These are phyloP conservation scores for Jamesozyma lodderae DNA, from an alignment of 805 yeast genomes.

Conservation along the genomic window DNA sequence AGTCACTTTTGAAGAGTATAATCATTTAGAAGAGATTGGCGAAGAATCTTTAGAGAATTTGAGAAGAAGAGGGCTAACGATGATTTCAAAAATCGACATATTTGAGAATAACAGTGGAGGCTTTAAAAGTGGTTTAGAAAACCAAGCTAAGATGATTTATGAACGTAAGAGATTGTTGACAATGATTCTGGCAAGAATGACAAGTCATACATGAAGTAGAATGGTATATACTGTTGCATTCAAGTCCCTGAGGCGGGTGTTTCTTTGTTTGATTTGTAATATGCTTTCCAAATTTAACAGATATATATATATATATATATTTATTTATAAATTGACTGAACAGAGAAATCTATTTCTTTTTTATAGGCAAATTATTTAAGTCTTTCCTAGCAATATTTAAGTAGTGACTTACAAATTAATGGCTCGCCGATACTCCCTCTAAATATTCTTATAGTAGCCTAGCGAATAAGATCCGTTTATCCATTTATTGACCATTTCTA, in stretches of 20 bases:
- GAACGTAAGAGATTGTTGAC: constrained; percentile 17
- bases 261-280: no score
- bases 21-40: constrained; percentile 11
- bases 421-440: no score
- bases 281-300: no score
- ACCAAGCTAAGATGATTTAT: constrained; percentile 7
- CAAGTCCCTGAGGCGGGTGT: no score
- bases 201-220: constrained; percentile 3
- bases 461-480: constrained; percentile 37
- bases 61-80: constrained; percentile 13
- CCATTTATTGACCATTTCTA: constrained; percentile 71
- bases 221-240: no score
- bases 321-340: no score
- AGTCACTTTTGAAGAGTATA: constrained; percentile 23
- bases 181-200: constrained; percentile 15
- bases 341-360: no score
- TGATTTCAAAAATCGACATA: constrained; percentile 10
- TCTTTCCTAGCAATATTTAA: no score
- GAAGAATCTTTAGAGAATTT: constrained; percentile 13
- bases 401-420: no score
- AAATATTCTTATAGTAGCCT: constrained; percentile 3
- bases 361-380: no score
- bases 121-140: constrained; percentile 6
- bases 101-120: constrained; percentile 6
- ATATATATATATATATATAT: no score